Evolutionary conservation across 805 yeast species (phyloP).

Genomic region (Lipomyces kockii): DNA sequence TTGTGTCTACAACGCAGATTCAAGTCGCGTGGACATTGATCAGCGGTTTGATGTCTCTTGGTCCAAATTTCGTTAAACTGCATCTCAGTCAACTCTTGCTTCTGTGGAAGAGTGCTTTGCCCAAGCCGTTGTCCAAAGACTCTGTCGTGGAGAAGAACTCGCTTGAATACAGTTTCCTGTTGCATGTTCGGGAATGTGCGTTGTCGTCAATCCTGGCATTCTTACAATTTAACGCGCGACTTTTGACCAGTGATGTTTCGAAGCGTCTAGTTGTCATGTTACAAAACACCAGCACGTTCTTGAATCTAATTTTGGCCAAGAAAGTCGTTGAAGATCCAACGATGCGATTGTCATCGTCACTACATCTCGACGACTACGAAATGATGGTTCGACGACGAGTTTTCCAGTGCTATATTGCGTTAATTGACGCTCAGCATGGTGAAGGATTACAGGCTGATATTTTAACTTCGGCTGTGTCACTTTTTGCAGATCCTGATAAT

Average conservation of each 20-base stretch:
- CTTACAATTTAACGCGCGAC: slow-evolving; percentile 46
- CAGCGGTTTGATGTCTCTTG: slow-evolving; percentile 66
- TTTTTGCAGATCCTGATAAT: slow-evolving; percentile 44
- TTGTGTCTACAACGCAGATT: slow-evolving; percentile 46
- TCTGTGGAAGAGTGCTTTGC: slow-evolving; percentile 66
- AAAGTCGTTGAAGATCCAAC: slow-evolving; percentile 40
- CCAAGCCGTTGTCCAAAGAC: slow-evolving; percentile 51
- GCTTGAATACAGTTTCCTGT: slow-evolving; percentile 42
- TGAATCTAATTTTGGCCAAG: slow-evolving; percentile 42
- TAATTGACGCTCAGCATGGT: slow-evolving; percentile 42
- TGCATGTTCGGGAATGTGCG: slow-evolving; percentile 62
- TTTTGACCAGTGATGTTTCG: slow-evolving; percentile 51
- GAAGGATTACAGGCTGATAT: slow-evolving; percentile 49
- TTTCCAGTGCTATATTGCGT: slow-evolving; percentile 52
- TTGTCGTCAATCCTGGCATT: slow-evolving; percentile 62
- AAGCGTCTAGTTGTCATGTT: slow-evolving; percentile 56
- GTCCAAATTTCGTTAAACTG: slow-evolving; percentile 57
- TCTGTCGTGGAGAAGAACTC: slow-evolving; percentile 40
- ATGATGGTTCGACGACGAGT: slow-evolving; percentile 52
- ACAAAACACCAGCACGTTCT: slow-evolving; percentile 48
- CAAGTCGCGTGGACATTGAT: slow-evolving; percentile 66
- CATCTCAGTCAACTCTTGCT: slow-evolving; percentile 63
- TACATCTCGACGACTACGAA: slow-evolving; percentile 41
- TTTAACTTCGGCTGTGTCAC: slow-evolving; percentile 42
- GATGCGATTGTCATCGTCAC: slow-evolving; percentile 35